These are phyloP conservation scores for Adansonia rubrostipa DNA, from an alignment of 441 rosid species.

Conservation along the genomic window DNA sequence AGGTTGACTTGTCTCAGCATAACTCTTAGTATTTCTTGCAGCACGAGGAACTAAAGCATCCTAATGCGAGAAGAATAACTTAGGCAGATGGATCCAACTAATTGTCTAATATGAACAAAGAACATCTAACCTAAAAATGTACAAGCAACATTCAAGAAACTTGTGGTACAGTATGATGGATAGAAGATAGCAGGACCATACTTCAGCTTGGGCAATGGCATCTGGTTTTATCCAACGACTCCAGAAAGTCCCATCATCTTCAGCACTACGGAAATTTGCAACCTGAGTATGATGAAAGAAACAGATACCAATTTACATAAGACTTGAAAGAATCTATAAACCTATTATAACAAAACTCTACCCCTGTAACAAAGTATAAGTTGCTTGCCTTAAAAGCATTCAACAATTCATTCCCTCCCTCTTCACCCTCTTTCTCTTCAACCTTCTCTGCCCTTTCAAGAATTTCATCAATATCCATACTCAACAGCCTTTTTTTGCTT, in stretches of 20 bases:
- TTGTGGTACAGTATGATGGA: constrained; percentile 25
- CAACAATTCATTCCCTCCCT: constrained; percentile 78
- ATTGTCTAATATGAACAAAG: neutral
- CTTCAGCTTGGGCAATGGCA: constrained; percentile 85
- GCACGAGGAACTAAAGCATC: constrained; percentile 97
- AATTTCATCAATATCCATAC: constrained; percentile 98
- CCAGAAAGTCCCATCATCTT: constrained; percentile 99
- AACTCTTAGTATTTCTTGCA: constrained; percentile 90
- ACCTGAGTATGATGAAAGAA: constrained; percentile 56
- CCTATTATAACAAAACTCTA: neutral
- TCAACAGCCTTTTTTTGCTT: constrained; percentile 84
- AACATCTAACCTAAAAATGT: neutral
- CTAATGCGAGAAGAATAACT: constrained; percentile 44
- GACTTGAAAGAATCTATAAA: constrained; percentile 9
- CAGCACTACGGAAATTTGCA: constrained; percentile 86
- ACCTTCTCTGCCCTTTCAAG: constrained; percentile 99
- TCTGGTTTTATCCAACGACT: constrained; percentile 99
- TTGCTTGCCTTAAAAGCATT: constrained; percentile 93
- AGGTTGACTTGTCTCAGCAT: constrained; percentile 77
- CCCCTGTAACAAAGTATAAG: constrained; percentile 13
- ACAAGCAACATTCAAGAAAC: constrained; percentile 10
- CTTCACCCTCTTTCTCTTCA: constrained; percentile 78
- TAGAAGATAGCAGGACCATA: constrained; percentile 39
- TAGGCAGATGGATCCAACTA: constrained; percentile 17
- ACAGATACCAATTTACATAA: constrained; percentile 24